phyloP scores from a whole-genome alignment of 179 eudicot genomes.

The Silene vulgaris region DNA sequence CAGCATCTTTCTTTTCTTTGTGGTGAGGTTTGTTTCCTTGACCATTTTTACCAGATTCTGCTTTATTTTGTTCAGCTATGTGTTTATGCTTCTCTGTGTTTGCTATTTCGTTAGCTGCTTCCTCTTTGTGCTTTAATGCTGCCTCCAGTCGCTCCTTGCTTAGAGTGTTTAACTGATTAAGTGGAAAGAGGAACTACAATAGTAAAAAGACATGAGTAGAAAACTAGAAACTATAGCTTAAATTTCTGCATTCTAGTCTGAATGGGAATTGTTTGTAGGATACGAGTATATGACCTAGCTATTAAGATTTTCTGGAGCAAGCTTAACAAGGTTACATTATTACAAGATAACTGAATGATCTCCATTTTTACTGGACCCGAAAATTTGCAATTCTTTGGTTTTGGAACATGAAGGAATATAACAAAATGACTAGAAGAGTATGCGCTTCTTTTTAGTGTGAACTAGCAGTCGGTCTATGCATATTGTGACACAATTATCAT shows the following conservation, averaged over 20 bases:
- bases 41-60: slow-evolving; percentile 2
- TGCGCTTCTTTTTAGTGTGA: background rate
- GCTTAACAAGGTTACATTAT: no score
- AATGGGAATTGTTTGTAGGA: background rate
- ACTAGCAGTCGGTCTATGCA: background rate
- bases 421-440: background rate
- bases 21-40: slow-evolving; percentile 40
- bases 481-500: background rate
- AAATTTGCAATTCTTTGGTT: background rate
- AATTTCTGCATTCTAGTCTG: background rate
- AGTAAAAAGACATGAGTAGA: slow-evolving; percentile 12
- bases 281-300: background rate
- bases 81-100: background rate
- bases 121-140: slow-evolving; percentile 13
- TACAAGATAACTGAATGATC: no score
- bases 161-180: slow-evolving; percentile 19
- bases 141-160: slow-evolving; percentile 20
- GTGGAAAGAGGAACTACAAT: slow-evolving; percentile 19
- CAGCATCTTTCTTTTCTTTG: slow-evolving; percentile 45
- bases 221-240: background rate
- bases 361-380: background rate
- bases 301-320: background rate
- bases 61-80: slow-evolving; percentile 12
- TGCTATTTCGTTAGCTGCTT: background rate
- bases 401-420: background rate